These are phyloP conservation scores for Diaporthe aspalathi DNA, from an alignment of 2,329 filamentous ascomycete species.

Conservation along the genomic window DNA sequence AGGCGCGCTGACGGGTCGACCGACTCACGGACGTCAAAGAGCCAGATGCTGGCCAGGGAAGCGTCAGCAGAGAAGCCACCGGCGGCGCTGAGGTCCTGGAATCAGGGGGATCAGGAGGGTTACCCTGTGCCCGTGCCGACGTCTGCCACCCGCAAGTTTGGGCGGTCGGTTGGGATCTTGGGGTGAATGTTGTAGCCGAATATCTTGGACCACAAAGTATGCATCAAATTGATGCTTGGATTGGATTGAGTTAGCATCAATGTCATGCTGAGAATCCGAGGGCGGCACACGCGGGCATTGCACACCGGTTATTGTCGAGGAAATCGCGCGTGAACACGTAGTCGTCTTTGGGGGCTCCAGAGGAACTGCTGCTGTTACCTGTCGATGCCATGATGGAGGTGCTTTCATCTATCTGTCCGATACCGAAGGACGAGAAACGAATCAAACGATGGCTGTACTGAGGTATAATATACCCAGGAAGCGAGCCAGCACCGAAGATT, in stretches of 20 bases:
- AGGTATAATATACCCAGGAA: no score
- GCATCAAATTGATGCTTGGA: slow-evolving; percentile 42
- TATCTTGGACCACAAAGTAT: slow-evolving; percentile 40
- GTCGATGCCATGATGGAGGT: slow-evolving; percentile 1
- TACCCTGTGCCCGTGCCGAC: slow-evolving; percentile 45
- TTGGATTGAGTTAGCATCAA: neutral
- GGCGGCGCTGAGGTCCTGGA: neutral
- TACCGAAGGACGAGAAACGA: no score
- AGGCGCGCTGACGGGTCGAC: slow-evolving; percentile 39
- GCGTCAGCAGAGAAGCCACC: neutral
- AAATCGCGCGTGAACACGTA: slow-evolving; percentile 33
- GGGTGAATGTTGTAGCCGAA: slow-evolving; percentile 44
- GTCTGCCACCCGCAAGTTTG: slow-evolving; percentile 42
- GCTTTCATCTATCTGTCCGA: neutral
- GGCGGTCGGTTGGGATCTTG: slow-evolving; percentile 38
- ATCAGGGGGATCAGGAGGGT: no score
- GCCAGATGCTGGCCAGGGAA: slow-evolving; percentile 12
- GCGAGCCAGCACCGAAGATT: no score
- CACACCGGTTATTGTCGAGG: slow-evolving; percentile 28
- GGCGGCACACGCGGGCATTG: neutral
- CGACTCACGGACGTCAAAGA: slow-evolving; percentile 27
- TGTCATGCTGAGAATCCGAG: neutral
- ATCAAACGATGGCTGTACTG: no score
- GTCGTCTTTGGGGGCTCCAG: neutral
- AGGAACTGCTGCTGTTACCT: neutral